phyloP scores from a whole-genome alignment of 2,329 filamentous ascomycete genomes.

The Leptographium procerum region DNA sequence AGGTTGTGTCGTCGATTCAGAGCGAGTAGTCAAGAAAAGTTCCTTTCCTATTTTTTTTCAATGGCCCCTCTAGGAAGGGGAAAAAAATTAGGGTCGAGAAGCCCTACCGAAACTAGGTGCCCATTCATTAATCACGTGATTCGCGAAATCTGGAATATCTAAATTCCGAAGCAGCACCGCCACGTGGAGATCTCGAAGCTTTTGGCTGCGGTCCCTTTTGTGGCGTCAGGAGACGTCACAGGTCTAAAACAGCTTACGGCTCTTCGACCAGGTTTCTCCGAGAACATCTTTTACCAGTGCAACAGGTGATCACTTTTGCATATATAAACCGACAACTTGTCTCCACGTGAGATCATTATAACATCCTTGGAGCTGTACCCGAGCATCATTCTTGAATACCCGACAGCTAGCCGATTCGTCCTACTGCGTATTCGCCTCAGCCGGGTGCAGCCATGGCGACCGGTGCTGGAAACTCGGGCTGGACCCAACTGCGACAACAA shows the following conservation, averaged over 20 bases:
- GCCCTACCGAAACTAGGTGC: constrained; percentile 8
- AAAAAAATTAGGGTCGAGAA: constrained; percentile 13
- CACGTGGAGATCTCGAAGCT: not conserved
- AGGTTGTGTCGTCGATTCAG: constrained; percentile 9
- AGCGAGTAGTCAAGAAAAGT: constrained; percentile 13
- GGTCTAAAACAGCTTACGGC: not conserved
- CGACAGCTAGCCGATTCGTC: not conserved
- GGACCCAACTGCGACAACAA: constrained; percentile 91
- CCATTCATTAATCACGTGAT: too few relatives aligned
- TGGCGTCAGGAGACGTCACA: constrained; percentile 1
- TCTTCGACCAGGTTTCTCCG: not conserved
- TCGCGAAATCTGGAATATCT: not conserved
- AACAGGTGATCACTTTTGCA: not conserved
- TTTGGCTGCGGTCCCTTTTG: not conserved
- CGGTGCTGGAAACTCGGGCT: constrained; percentile 42
- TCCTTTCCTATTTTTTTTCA: constrained; percentile 9
- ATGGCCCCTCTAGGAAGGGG: constrained; percentile 4
- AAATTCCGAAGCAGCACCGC: not conserved
- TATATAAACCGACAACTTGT: not conserved
- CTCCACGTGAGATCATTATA: not conserved
- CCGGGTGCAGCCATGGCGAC: constrained; percentile 8
- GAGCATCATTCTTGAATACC: not conserved
- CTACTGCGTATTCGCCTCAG: too few relatives aligned
- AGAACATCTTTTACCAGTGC: not conserved
- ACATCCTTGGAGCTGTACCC: not conserved